Percentiles rank a stretch among this genome's conserved stretches.
These are phyloP conservation scores for Neurospora sp. DNA, from an alignment of 495 filamentous ascomycete genomes.

Conservation along the genomic window DNA sequence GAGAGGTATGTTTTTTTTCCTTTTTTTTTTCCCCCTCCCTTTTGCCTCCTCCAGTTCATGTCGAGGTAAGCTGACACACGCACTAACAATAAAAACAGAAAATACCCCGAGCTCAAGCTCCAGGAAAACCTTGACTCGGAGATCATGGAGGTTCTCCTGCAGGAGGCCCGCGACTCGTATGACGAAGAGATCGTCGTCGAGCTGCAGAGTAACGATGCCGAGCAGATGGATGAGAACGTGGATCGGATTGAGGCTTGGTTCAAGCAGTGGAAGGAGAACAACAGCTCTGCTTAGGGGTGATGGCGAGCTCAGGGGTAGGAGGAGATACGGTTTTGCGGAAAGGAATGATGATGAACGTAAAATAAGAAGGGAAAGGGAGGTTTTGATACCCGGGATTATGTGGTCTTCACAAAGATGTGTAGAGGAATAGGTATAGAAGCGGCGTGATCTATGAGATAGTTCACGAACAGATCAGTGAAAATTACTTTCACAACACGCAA, in stretches of 20 bases:
- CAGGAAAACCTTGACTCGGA: constrained; percentile 95
- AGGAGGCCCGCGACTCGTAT: constrained; percentile 83
- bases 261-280: constrained; percentile 66
- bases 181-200: constrained; percentile 86
- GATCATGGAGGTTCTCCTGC: constrained; percentile 89
- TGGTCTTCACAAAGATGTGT: not conserved
- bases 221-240: constrained; percentile 81
- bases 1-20: constrained; percentile 42
- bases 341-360: not conserved
- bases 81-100: constrained; percentile 28
- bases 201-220: constrained; percentile 66
- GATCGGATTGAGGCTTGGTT: constrained; percentile 77
- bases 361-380: not conserved
- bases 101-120: constrained; percentile 75
- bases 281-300: constrained; percentile 9
- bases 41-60: not conserved
- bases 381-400: not conserved
- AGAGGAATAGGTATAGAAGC: not conserved
- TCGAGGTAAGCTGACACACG: not conserved
- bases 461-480: not conserved
- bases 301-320: not conserved
- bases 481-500: not conserved
- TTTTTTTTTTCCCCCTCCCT: not conserved
- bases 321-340: not conserved
- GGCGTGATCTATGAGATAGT: not conserved